phyloP scores from a whole-genome alignment of 1,139 yeast species.

The Debaryomyces robertsiae region DNA sequence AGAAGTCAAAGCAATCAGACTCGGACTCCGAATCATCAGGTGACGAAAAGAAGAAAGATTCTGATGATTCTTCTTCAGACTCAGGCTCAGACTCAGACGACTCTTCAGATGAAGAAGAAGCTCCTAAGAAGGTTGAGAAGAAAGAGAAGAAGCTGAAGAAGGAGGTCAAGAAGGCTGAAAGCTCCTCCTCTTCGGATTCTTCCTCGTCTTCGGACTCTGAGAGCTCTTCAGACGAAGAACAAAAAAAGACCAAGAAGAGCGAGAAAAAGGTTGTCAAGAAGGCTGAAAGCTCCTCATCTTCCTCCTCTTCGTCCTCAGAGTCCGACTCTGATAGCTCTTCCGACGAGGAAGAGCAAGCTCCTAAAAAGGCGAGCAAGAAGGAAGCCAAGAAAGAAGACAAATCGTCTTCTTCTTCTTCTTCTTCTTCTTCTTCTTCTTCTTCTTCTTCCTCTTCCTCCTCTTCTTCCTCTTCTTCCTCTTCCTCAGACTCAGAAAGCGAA shows the following conservation, averaged over 20 bases:
- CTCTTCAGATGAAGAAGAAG: conserved; percentile 14
- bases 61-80: conserved; percentile 22
- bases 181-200: conserved; percentile 5
- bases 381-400: conserved; percentile 13
- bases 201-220: too few species aligned
- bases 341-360: conserved; percentile 18
- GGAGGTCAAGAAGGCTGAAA: conserved; percentile 7
- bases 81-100: conserved; percentile 24
- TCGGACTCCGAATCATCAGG: conserved; percentile 27
- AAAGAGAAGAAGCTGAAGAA: conserved; percentile 12
- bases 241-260: conserved; percentile 16
- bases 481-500: conserved; percentile 26
- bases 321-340: too few species aligned
- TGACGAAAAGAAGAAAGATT: conserved; percentile 23
- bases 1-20: conserved; percentile 12
- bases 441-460: conserved; percentile 28
- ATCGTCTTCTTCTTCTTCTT: conserved; percentile 9
- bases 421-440: conserved; percentile 24
- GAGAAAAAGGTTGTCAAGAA: conserved; percentile 6
- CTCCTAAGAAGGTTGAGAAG: too few species aligned
- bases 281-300: conserved; percentile 8
- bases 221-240: conserved; percentile 19
- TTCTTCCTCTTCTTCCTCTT: conserved; percentile 19
- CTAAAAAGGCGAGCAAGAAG: conserved; percentile 21
- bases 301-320: conserved; percentile 16